phyloP scores from a whole-genome alignment of 2,329 filamentous ascomycete genomes.

The Colletotrichum abscissum region DNA sequence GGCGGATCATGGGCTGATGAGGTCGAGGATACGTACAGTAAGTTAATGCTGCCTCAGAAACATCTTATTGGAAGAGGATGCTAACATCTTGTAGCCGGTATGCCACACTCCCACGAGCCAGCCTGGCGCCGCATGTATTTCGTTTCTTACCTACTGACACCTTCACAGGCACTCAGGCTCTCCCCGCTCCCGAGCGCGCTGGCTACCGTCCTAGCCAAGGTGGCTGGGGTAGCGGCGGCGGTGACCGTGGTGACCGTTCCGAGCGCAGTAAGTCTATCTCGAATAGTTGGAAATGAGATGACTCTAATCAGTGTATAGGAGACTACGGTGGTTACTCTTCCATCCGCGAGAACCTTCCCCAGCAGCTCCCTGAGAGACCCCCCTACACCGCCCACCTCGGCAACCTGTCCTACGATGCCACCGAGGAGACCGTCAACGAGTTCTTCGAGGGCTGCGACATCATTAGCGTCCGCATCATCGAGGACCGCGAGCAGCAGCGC shows the following conservation, averaged over 20 bases:
- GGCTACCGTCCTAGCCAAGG: conserved; percentile 43
- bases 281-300: background rate
- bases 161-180: conserved; percentile 64
- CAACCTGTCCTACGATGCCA: conserved; percentile 96
- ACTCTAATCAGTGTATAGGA: conserved; percentile 21
- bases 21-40: conserved; percentile 90
- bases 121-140: background rate
- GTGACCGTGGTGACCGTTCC: conserved; percentile 38
- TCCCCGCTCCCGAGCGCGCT: conserved; percentile 61
- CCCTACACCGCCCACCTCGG: conserved; percentile 96
- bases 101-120: conserved; percentile 36
- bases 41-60: conserved; percentile 48
- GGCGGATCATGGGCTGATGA: conserved; percentile 98
- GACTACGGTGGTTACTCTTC: conserved; percentile 35
- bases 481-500: conserved; percentile 92
- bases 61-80: conserved; percentile 8
- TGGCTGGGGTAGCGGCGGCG: conserved; percentile 50
- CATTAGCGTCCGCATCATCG: conserved; percentile 93
- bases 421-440: conserved; percentile 81
- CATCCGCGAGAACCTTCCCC: conserved; percentile 66
- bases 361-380: conserved; percentile 82
- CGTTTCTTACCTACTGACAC: conserved; percentile 5
- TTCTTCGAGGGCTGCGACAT: conserved; percentile 90
- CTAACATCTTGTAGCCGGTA: conserved; percentile 51
- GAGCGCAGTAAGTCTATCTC: conserved; percentile 54